Percentiles rank a stretch among this genome's conserved stretches.
Conservation (phyloP, 306 rosid species). For the Amphicarpaea edgeworthii region DNA sequence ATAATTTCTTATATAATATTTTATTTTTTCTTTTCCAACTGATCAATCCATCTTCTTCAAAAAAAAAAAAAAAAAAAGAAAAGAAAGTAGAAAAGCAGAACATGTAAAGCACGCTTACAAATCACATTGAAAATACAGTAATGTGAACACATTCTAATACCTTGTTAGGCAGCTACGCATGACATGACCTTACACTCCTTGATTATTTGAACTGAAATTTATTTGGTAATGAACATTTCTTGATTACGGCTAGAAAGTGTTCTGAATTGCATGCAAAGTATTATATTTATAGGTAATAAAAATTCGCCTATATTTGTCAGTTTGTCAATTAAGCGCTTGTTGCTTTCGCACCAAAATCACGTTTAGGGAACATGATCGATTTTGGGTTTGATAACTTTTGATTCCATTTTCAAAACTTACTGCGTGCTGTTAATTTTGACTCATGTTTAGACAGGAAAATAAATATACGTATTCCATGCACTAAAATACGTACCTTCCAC, state of each 20-base stretch:
- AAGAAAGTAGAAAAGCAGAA: neutral
- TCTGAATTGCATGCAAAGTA: neutral
- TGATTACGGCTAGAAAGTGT: neutral
- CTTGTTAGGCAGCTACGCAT: neutral
- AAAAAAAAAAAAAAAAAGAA: neutral
- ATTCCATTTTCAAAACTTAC: neutral
- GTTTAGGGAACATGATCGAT: neutral
- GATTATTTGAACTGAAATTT: neutral
- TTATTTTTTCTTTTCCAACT: neutral
- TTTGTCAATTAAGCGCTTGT: neutral
- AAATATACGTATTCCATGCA: neutral
- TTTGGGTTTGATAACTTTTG: neutral
- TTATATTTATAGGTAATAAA: neutral
- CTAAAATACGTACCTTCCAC: neutral
- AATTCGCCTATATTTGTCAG: neutral
- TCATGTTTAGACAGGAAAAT: neutral
- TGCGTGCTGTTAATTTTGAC: neutral
- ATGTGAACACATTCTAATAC: neutral
- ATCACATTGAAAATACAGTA: neutral
- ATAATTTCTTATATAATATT: too few relatives aligned
- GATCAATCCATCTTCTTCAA: neutral
- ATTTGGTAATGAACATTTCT: neutral
- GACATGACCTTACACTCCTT: neutral
- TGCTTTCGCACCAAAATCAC: slow-evolving; percentile 4
- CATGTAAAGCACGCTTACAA: neutral